Evolutionary conservation across 768 basidiomycete genomes (phyloP).

Genomic region (Piloderma croceum): DNA sequence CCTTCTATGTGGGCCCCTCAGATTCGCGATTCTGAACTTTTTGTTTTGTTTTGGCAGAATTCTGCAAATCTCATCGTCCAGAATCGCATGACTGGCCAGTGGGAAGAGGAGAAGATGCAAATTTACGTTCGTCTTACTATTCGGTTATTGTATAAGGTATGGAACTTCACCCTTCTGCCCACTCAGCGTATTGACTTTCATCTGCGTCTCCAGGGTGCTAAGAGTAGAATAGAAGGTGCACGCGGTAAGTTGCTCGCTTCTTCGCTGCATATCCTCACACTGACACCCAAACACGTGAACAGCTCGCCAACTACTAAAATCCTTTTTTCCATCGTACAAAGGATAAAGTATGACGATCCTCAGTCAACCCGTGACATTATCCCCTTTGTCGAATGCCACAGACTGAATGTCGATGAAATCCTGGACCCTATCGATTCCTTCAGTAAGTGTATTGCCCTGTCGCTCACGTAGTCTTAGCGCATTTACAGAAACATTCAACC

Average conservation of each 20-base stretch:
- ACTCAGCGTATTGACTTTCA: background rate
- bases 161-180: background rate
- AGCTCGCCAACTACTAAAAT: conserved; percentile 83
- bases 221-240: conserved; percentile 82
- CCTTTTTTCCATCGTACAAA: conserved; percentile 88
- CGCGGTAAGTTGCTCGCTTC: conserved; percentile 48
- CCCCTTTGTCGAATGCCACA: conserved; percentile 85
- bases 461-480: background rate
- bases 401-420: conserved; percentile 77
- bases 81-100: conserved; percentile 82
- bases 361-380: conserved; percentile 82
- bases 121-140: conserved; percentile 91
- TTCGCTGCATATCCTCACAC: conserved; percentile 2
- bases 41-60: conserved; percentile 56
- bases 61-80: conserved; percentile 98
- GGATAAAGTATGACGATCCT: conserved; percentile 84
- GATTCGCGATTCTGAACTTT: background rate
- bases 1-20: background rate
- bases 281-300: conserved; percentile 7
- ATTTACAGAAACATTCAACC: conserved; percentile 78
- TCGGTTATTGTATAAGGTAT: conserved; percentile 79
- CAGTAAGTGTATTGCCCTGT: conserved; percentile 44
- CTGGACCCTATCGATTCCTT: conserved; percentile 78
- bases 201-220: conserved; percentile 55
- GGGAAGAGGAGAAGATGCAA: conserved; percentile 99